A percentile compares a stretch with the other conserved stretches of the same genome.
These are phyloP conservation scores for Meyerozyma elateridarum DNA, from an alignment of 1,139 yeast species.

Conservation along the genomic window DNA sequence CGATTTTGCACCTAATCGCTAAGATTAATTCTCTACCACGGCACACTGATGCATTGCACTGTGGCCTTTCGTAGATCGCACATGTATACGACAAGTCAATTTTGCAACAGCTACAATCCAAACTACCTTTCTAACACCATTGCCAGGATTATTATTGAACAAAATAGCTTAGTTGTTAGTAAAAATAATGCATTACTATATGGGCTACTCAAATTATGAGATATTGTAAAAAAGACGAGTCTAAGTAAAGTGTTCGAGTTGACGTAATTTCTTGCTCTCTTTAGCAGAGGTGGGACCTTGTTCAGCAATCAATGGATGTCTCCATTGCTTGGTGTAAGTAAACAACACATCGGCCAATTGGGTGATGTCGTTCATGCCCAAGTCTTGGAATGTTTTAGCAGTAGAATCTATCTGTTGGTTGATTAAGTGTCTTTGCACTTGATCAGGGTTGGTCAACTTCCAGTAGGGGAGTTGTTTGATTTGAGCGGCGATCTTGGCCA, in stretches of 20 bases:
- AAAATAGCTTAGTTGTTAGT: constrained; percentile 2
- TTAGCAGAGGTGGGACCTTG: constrained; percentile 42
- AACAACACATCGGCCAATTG: constrained; percentile 66
- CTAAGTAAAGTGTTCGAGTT: constrained; percentile 41
- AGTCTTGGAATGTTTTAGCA: constrained; percentile 65
- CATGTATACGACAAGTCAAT: background rate
- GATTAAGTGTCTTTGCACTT: constrained; percentile 69
- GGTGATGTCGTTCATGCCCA: constrained; percentile 64
- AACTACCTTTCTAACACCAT: constrained; percentile 1
- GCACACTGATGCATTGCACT: too few species aligned
- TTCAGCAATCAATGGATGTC: constrained; percentile 49
- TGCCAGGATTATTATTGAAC: background rate
- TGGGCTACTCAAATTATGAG: constrained; percentile 6
- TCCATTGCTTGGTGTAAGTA: constrained; percentile 55
- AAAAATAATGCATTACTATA: constrained; percentile 1
- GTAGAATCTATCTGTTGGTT: constrained; percentile 59
- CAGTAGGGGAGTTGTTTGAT: constrained; percentile 59
- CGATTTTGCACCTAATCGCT: too few species aligned
- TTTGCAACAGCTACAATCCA: too few species aligned
- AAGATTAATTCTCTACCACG: too few species aligned
- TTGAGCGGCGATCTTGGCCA: constrained; percentile 43
- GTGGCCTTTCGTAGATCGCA: constrained; percentile 5
- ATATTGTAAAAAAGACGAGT: constrained; percentile 4
- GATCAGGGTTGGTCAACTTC: constrained; percentile 69
- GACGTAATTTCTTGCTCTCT: constrained; percentile 41